Evolutionary conservation across 208 protist genomes (phyloP).

Genomic region (Leptomonas pyrrhocoris): DNA sequence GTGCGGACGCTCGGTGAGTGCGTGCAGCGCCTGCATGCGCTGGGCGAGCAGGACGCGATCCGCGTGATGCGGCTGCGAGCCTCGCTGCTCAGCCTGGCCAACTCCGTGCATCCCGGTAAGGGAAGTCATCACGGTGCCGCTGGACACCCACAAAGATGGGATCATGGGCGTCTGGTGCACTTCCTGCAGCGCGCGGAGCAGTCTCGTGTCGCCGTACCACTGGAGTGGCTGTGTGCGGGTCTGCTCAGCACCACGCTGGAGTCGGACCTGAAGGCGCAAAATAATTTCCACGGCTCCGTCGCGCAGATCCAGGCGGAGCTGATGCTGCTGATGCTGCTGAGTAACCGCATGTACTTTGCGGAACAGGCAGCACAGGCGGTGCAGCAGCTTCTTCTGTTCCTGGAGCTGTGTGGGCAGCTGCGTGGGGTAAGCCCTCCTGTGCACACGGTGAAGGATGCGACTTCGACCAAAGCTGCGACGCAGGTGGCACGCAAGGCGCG

Average conservation of each 20-base stretch:
- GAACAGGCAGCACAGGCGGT: slow-evolving; percentile 55
- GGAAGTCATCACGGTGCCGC: background rate
- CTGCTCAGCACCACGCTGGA: slow-evolving; percentile 60
- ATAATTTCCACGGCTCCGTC: slow-evolving; percentile 63
- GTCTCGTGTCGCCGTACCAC: slow-evolving; percentile 33
- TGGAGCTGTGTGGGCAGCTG: slow-evolving; percentile 55
- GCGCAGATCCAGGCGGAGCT: slow-evolving; percentile 41
- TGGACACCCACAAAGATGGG: background rate
- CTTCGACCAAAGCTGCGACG: background rate
- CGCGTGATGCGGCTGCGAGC: slow-evolving; percentile 31
- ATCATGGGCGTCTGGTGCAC: slow-evolving; percentile 25
- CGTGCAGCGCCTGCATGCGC: slow-evolving; percentile 25
- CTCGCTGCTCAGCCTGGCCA: slow-evolving; percentile 44
- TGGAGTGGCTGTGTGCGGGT: slow-evolving; percentile 64
- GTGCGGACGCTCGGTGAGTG: slow-evolving; percentile 30
- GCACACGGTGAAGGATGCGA: background rate
- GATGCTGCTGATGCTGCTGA: slow-evolving; percentile 67
- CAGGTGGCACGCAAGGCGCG: slow-evolving; percentile 11
- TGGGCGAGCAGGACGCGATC: slow-evolving; percentile 39
- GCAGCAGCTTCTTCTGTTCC: slow-evolving; percentile 50
- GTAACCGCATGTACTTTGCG: slow-evolving; percentile 64
- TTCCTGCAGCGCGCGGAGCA: slow-evolving; percentile 37
- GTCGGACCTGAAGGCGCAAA: slow-evolving; percentile 58
- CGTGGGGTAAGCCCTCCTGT: slow-evolving; percentile 23
- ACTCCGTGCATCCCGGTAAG: slow-evolving; percentile 20